phyloP scores from a whole-genome alignment of 495 filamentous ascomycete species.

The Aspergillus cristatus region DNA sequence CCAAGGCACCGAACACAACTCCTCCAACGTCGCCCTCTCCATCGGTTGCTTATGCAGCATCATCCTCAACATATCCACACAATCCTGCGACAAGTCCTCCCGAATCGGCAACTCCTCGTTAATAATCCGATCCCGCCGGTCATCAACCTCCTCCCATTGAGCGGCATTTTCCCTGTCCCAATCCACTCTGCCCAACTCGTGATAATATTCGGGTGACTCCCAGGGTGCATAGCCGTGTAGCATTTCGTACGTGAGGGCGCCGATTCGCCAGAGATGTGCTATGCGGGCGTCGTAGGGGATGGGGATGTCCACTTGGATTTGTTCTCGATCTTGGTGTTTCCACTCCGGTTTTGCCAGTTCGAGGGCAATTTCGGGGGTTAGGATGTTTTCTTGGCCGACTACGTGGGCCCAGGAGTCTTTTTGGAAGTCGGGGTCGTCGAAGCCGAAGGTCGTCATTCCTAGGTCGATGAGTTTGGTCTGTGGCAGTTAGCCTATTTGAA shows the following conservation, averaged over 20 bases:
- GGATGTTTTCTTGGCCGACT: slow-evolving; percentile 15
- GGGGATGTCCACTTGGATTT: not conserved
- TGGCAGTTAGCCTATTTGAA: not conserved
- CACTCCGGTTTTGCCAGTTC: not conserved
- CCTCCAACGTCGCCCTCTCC: slow-evolving; percentile 9
- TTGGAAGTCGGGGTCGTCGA: slow-evolving; percentile 6
- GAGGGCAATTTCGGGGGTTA: slow-evolving; percentile 13
- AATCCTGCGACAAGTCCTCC: slow-evolving; percentile 17
- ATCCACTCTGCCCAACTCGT: slow-evolving; percentile 1
- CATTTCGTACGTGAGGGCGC: slow-evolving; percentile 12
- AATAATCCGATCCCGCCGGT: slow-evolving; percentile 10
- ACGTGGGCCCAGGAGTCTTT: not conserved
- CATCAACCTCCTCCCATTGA: not conserved
- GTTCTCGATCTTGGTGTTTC: not conserved
- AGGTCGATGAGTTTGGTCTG: slow-evolving; percentile 15
- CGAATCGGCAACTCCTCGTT: slow-evolving; percentile 9
- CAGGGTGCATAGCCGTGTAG: slow-evolving; percentile 21
- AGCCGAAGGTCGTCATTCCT: slow-evolving; percentile 8
- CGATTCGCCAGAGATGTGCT: slow-evolving; percentile 14
- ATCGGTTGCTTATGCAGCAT: slow-evolving; percentile 11
- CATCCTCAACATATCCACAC: slow-evolving; percentile 14
- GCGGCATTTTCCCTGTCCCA: not conserved
- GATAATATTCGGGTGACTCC: slow-evolving; percentile 8
- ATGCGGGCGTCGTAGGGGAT: slow-evolving; percentile 6
- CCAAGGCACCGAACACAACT: slow-evolving; percentile 13